Base-by-base conservation (phyloP, 2,329 filamentous ascomycete species). In the Fusarium ambrosium region DNA sequence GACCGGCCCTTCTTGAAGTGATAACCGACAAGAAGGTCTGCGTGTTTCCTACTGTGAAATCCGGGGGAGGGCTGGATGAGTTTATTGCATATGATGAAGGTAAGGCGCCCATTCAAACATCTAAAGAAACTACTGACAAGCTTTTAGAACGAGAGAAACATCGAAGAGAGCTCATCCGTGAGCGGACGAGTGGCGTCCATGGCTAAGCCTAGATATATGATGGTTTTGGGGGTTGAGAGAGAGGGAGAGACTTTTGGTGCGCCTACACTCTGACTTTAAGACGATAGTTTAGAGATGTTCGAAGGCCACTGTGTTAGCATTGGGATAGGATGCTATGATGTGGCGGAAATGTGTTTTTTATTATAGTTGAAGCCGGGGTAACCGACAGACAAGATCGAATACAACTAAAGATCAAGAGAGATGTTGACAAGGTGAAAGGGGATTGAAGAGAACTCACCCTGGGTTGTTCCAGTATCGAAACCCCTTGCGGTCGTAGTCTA, bases 21-120 rank as follows among this genome's bases (percentile, higher is more conserved):
- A 89, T 98, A 62, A 97, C 94, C 5, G 97, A 98, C 84, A 93
- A 92, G 86, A 93, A 97, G 90, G 93, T 97, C 24, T 96, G 96
- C 51, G 96, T 99, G 18, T 86, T 98, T 80, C 97, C 97, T 36
- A 98, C 98, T 96, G 97, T 99, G 45, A 96, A 96, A 4, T 92
- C 91, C 34, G 97, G 97, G 37, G 92, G 90, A 72, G 96, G 89
- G 68, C 88, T 99, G 79, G 94, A 98, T 82, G 97, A 98, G 84
- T 98, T 98, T 86, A 88, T 98, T 45, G 74, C 79, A 24, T 76
- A 75, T 51, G 83, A 84, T 41, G 75, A 73, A 70, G 83, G 82
- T 81, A 78, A 74, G 82, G 5, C 18, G 24, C 2, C 22, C 22
- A 24, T 24, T 9, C 22, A 11, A 27, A 1, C 14, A 2, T 18